Base-by-base conservation (phyloP, 192 early-diverging fungal species). In the Linnemannia exigua region DNA sequence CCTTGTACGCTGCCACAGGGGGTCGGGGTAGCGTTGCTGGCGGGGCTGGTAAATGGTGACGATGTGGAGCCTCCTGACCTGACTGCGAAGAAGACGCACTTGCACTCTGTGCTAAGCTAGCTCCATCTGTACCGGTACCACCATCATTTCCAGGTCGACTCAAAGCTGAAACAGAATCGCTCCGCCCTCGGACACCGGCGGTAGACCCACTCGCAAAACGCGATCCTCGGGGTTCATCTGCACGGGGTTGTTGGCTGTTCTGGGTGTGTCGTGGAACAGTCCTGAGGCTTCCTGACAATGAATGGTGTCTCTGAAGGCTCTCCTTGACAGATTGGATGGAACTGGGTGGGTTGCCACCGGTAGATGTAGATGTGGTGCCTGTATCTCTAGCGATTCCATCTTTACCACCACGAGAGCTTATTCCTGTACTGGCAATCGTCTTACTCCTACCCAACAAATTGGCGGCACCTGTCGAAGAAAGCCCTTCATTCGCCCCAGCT, bases 201-300 rank as follows among this genome's bases (percentile, higher is more conserved):
- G 20, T 31, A 8, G 68, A n/a, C 38, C 33, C 33, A 15, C 25
- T 12, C 11, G 25, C 58, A 31, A 63, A 63, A 31, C 12, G 28
- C 28, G 58, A 63, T 31, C 58, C 58, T 15, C 77, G 22, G 37
- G 33, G 20, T 61, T 50, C 28, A 58, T 66, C 54, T 74, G 82
- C 47, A 75, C 82, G 35, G 28, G 12, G 28, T 3, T 63, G 58
- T 63, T 63, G 58, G 58, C 28, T 63, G 58, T 31, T 63, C 58
- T 63, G 58, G 2, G 58, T 75, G 44, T 74, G 82, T 2, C 82
- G 75, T 0, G 82, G 68, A 3, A 85, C 82, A 35, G 82, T 79
- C 12, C 82, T 48, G 58, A 85, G 54, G n/a, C 82, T 85, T 31
- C 82, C 82, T 47, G 82, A 79, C 17, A 73, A 79, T 12, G 82